Conservation (phyloP, 768 basidiomycete species). For the Amanita pseudoporphyria region DNA sequence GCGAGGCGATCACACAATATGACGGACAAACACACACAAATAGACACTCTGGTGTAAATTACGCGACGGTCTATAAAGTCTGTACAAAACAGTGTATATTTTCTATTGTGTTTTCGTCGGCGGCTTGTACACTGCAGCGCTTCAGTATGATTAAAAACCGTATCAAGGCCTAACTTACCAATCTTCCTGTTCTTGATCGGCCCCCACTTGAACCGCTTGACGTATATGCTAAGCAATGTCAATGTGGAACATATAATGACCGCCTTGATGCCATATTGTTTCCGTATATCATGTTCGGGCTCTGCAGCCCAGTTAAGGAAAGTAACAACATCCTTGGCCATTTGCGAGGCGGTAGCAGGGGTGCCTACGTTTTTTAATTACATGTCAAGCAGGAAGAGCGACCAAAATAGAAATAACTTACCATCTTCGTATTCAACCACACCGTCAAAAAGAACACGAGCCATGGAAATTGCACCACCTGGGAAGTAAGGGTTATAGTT, state of each 20-base stretch:
- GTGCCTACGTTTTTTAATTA: slow-evolving; percentile 63
- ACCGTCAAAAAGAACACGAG: slow-evolving; percentile 90
- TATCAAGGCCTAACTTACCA: slow-evolving; percentile 35
- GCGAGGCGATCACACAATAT: neutral
- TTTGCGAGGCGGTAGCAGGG: slow-evolving; percentile 93
- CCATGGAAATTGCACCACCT: slow-evolving; percentile 98
- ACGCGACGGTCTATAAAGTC: slow-evolving; percentile 5
- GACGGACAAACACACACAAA: neutral
- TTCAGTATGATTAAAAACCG: neutral
- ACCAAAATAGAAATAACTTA: slow-evolving; percentile 20
- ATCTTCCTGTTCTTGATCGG: slow-evolving; percentile 92
- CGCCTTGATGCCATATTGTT: slow-evolving; percentile 94
- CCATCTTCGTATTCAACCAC: slow-evolving; percentile 96
- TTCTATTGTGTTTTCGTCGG: slow-evolving; percentile 50
- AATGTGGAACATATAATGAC: slow-evolving; percentile 87
- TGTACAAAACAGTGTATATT: slow-evolving; percentile 5
- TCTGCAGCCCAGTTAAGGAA: slow-evolving; percentile 98
- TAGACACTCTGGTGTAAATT: neutral
- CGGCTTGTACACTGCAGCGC: slow-evolving; percentile 46
- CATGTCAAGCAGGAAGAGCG: slow-evolving; percentile 1
- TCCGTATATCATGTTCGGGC: slow-evolving; percentile 96
- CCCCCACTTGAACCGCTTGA: slow-evolving; percentile 95
- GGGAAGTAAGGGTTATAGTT: slow-evolving; percentile 99
- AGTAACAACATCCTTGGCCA: slow-evolving; percentile 97
- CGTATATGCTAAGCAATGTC: slow-evolving; percentile 71